A percentile compares a stretch with the other conserved stretches of the same genome.
Evolutionary conservation across 441 rosid genomes (phyloP).

Genomic region (Lepidium campestre): DNA sequence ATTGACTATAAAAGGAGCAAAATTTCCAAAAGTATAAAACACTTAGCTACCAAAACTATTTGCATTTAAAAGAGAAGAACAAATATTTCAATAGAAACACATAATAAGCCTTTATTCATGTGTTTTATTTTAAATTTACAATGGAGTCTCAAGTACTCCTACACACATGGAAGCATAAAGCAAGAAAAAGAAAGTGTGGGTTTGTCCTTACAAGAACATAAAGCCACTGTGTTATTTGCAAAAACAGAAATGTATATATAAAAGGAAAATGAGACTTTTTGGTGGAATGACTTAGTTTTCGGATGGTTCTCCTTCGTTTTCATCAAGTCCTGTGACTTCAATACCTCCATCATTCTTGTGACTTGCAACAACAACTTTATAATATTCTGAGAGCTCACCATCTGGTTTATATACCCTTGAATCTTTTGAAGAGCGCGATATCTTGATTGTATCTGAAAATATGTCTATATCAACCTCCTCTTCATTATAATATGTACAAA

Average conservation of each 20-base stretch:
- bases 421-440: neutral
- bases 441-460: neutral
- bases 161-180: neutral
- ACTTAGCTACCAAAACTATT: no score
- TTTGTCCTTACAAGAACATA: neutral
- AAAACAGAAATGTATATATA: neutral
- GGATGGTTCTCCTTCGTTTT: neutral
- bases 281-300: neutral
- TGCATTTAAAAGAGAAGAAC: no score
- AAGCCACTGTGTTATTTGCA: neutral
- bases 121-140: neutral
- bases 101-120: neutral
- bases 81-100: no score
- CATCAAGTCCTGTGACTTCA: neutral
- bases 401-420: neutral
- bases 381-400: neutral
- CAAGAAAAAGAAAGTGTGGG: neutral
- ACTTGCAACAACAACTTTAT: neutral
- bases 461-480: neutral
- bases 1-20: no score
- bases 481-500: neutral
- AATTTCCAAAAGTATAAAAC: no score
- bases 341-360: neutral
- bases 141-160: neutral
- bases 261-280: neutral